phyloP scores from a whole-genome alignment of 2,329 filamentous ascomycete genomes.

The Colletotrichum sp. region DNA sequence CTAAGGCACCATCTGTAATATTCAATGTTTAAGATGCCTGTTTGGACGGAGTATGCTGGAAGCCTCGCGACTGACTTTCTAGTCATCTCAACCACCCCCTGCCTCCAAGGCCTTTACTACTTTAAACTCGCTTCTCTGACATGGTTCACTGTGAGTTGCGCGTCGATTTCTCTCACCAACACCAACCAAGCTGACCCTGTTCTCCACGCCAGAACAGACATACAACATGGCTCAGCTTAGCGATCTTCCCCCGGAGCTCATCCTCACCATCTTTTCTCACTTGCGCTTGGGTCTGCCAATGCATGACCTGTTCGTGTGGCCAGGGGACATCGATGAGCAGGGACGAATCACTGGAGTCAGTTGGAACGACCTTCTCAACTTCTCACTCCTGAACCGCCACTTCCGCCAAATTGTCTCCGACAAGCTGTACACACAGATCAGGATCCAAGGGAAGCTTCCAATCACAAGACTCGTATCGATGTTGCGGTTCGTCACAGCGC shows the following conservation, averaged over 20 bases:
- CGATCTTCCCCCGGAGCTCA: not conserved
- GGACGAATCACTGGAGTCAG: not conserved
- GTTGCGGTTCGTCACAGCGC: not conserved
- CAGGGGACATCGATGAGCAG: not conserved
- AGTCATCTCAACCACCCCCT: not conserved
- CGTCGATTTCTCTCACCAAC: not conserved
- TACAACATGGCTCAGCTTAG: not conserved
- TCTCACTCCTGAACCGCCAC: not conserved
- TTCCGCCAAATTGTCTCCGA: not conserved
- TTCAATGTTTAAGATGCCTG: not conserved
- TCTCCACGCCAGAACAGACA: not conserved
- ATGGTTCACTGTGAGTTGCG: not conserved
- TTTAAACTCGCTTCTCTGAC: not conserved
- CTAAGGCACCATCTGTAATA: not conserved
- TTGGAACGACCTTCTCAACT: not conserved
- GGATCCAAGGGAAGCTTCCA: not conserved
- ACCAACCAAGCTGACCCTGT: not conserved
- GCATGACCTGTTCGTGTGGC: not conserved
- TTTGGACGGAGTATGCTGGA: not conserved
- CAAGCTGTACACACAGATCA: not conserved
- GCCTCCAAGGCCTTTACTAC: not conserved
- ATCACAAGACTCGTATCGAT: not conserved
- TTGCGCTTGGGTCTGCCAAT: not conserved
- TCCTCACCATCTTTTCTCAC: not conserved
- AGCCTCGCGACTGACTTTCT: not conserved